Evolutionary conservation across 2,329 filamentous ascomycete species (phyloP), one percentile per base, ranked within the genome.

Genomic region (Mariannaea sp.): DNA sequence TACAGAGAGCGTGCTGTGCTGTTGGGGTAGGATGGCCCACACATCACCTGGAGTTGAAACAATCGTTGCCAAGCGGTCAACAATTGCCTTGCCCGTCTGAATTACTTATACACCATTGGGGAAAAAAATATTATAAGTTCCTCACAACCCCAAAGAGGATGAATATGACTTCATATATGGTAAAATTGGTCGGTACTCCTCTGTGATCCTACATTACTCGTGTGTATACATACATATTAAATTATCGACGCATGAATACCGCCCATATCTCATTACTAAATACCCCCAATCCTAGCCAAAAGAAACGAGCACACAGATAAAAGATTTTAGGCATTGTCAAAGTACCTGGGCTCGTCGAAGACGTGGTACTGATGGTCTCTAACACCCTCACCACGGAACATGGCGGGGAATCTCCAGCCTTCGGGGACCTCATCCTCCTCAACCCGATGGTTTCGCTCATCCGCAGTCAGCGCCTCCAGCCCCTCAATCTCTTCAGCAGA

Each of bases 331-430:
- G 30, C 26, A 43, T 17, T 16, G 51, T 74, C 74, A 59, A 74
- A 87, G 69, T 94, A 96, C 70, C 89, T 82, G 43, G 92, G 92
- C 75, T 95, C 90, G 63, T 96, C 82, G 73, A 99, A 97, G 24
- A 97, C 94, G 72, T 99, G 94, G 73, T 97, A 99, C 56, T 80
- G 77, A 74, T 99, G 94, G 4, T 90, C 94, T 55, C 94, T 80
- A 5, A 96, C 90, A 40, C 94, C 94, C 60, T 92, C 74, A 0
- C 92, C 93, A 61, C 83, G 85, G 76, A 99, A 97, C 71, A 94
- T 70, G 12, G 80, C 80, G 1, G 94, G 94, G 80, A 97, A 99
- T 55, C 89, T 82, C 76, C 86, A 84, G 12, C 90, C 92, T 56
- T 83, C 79, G 0, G 90, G 86, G 2, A 97, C 84, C 56, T 92